Base-by-base conservation (phyloP, 2,329 filamentous ascomycete species). In the Daldinia sp. region DNA sequence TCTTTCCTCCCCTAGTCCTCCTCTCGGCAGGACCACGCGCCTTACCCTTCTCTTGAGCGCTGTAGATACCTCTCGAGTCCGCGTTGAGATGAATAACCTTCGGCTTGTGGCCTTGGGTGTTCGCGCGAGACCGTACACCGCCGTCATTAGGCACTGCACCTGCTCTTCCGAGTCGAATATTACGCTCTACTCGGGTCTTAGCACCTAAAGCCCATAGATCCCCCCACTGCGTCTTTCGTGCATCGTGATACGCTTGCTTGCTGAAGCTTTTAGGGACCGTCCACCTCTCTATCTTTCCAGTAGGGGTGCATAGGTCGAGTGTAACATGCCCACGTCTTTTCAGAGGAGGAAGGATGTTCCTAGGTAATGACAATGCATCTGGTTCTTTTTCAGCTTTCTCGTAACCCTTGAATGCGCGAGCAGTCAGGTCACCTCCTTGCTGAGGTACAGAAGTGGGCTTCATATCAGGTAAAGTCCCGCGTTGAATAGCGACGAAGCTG, bases 181-280 rank as follows among this genome's bases (percentile, higher is more conserved):
- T 84, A 53, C 92, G 84, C 1, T 80, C 77, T 3, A 92, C 87
- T 12, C 93, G 86, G 0, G 93, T 97, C 85, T 98, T 98, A 23
- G 94, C 95, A 0, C 96, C 96, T 0, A 98, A 84, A 0, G 95
- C 94, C 96, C 96, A 99, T 9, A 98, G 84, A 78, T 98, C 96
- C 42, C 96, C 96, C 96, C 95, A 98, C 60, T 83, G 83, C 0
- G 91, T 88, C 82, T 99, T 99, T 69, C 96, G 89, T 39, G 96
- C 96, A 78, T 98, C 96, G 74, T 92, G 93, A 82, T 95, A 98
- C 0, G 94, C 94, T 74, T 92, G 89, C 74, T 88, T 90, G 78
- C 90, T 91, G 80, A 91, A 96, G 67, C 90, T 93, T 73, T 90
- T 90, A 1, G 95, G 93, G 0, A 99, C 91, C 0, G 92, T 96